Evolutionary conservation across 495 filamentous ascomycete species (phyloP).

Genomic region (Darksidea phi): DNA sequence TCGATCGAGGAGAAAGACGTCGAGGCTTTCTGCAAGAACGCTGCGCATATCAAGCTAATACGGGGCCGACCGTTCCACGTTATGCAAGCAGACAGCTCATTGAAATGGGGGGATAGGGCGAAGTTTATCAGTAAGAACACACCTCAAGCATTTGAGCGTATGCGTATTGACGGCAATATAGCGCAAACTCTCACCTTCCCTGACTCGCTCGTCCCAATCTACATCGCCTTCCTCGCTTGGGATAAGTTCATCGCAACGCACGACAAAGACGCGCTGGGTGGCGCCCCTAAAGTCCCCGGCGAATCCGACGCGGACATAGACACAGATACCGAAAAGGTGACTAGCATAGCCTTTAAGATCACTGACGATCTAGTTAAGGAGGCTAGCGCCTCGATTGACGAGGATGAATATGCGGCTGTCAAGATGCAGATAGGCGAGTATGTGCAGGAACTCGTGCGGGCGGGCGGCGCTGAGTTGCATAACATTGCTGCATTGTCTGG

Average conservation of each 20-base stretch:
- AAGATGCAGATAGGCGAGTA: slow-evolving; percentile 43
- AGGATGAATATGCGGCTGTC: slow-evolving; percentile 50
- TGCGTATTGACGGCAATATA: slow-evolving; percentile 6
- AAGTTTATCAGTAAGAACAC: slow-evolving; percentile 33
- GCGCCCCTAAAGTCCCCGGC: slow-evolving; percentile 30
- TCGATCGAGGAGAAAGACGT: slow-evolving; percentile 71
- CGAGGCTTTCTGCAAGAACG: slow-evolving; percentile 92
- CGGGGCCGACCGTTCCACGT: slow-evolving; percentile 58
- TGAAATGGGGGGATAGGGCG: slow-evolving; percentile 42
- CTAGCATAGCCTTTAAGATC: slow-evolving; percentile 44
- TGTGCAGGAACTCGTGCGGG: slow-evolving; percentile 53
- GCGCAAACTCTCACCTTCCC: slow-evolving; percentile 42
- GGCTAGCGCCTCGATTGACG: slow-evolving; percentile 46
- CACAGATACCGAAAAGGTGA: slow-evolving; percentile 37
- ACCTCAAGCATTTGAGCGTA: too few species aligned
- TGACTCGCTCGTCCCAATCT: slow-evolving; percentile 71
- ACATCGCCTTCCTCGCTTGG: slow-evolving; percentile 70
- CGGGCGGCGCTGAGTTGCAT: slow-evolving; percentile 84
- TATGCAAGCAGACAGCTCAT: slow-evolving; percentile 39
- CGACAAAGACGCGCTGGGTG: slow-evolving; percentile 28
- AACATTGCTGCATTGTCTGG: slow-evolving; percentile 90
- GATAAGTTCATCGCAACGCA: slow-evolving; percentile 51
- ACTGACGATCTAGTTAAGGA: slow-evolving; percentile 51
- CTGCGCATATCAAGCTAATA: slow-evolving; percentile 88
- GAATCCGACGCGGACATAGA: slow-evolving; percentile 29